A percentile compares a stretch with the other conserved stretches of the same genome.
These are phyloP conservation scores for Antitrichia curtipendula DNA, from an alignment of 225 moss, liverwort and hornwort genomes.

Conservation along the genomic window DNA sequence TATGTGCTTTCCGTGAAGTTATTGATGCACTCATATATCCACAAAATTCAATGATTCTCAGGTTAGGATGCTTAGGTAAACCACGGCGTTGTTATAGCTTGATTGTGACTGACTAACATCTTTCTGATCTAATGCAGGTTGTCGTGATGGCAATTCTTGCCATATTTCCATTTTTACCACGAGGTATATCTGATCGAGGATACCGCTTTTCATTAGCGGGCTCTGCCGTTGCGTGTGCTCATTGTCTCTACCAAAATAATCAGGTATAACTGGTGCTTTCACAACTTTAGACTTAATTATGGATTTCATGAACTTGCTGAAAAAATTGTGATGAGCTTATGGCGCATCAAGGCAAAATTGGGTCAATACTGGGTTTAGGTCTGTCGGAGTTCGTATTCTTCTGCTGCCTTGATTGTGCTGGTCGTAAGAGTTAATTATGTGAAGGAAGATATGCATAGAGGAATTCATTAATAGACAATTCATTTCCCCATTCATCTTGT, in stretches of 20 bases:
- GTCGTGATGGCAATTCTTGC: conserved; percentile 70
- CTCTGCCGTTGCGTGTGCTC: conserved; percentile 64
- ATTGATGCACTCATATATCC: background rate
- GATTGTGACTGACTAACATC: background rate
- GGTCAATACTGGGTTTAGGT: background rate
- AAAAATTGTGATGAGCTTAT: background rate
- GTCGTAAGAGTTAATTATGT: background rate
- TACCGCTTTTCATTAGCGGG: conserved; percentile 84
- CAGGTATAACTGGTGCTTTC: conserved; percentile 40
- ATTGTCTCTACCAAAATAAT: conserved; percentile 61
- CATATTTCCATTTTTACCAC: conserved; percentile 64
- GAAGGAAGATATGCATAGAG: background rate
- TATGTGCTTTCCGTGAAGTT: background rate
- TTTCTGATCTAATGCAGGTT: conserved; percentile 42
- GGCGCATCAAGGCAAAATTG: background rate
- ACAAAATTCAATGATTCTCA: background rate
- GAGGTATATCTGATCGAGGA: conserved; percentile 67
- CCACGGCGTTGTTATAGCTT: background rate
- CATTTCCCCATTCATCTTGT: background rate
- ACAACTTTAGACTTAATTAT: background rate
- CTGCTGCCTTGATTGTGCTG: background rate
- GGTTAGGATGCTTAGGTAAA: background rate
- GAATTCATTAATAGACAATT: background rate
- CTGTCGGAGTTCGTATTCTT: background rate
- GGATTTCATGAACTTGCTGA: background rate